Conservation (phyloP, 106 monocot species). For the Allium cepa region DNA sequence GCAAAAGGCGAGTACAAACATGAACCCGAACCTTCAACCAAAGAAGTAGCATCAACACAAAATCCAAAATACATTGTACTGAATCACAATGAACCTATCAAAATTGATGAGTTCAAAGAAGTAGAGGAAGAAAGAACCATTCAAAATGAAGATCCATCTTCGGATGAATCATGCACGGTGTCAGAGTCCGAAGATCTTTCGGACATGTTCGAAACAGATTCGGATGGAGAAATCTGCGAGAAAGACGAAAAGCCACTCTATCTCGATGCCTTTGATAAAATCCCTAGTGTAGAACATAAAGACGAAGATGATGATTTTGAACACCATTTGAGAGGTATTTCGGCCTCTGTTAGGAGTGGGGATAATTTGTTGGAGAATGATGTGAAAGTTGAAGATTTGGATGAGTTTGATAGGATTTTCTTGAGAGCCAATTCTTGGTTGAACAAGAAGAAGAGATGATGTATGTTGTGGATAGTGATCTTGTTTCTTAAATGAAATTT, state of each 20-base stretch:
- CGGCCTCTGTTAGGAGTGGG: slow-evolving; percentile 28
- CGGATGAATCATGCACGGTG: slow-evolving; percentile 13
- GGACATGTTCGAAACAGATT: slow-evolving; percentile 88
- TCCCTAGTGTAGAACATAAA: slow-evolving; percentile 26
- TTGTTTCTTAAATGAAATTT: background rate
- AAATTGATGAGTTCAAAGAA: slow-evolving; percentile 15
- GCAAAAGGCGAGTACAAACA: slow-evolving; percentile 18
- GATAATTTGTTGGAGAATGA: slow-evolving; percentile 26
- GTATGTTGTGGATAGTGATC: background rate
- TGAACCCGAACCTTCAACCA: slow-evolving; percentile 1
- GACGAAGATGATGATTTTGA: slow-evolving; percentile 30
- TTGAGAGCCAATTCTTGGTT: slow-evolving; percentile 64
- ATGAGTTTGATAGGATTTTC: slow-evolving; percentile 87
- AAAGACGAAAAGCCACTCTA: slow-evolving; percentile 46
- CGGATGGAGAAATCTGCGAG: slow-evolving; percentile 25
- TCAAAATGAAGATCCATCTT: slow-evolving; percentile 19
- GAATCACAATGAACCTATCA: background rate
- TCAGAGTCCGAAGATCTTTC: slow-evolving; percentile 87
- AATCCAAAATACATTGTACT: background rate
- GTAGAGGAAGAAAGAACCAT: slow-evolving; percentile 4
- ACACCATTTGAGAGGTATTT: slow-evolving; percentile 12
- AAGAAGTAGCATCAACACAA: slow-evolving; percentile 5
- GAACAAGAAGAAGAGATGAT: slow-evolving; percentile 46
- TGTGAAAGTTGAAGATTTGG: slow-evolving; percentile 42
- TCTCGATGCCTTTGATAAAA: slow-evolving; percentile 60